Evolutionary conservation across 345 rosid genomes (phyloP), one percentile per base, ranked within the genome.

Genomic region (Aquilaria sinensis): DNA sequence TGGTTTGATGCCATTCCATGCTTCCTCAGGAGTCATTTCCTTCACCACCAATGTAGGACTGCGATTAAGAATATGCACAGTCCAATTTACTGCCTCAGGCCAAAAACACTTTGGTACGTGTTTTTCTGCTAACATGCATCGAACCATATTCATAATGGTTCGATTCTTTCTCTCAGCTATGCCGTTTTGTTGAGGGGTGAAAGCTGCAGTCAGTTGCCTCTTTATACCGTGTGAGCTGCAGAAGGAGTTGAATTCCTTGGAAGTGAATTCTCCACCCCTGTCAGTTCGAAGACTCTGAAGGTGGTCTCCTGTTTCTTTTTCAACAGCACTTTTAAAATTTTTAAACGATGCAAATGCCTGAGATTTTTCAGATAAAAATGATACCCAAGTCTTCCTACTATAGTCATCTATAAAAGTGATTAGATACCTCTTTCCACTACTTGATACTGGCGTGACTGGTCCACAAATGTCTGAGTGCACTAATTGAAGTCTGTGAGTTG

Each of bases 91-190:
- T 5, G 56, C 67, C 41, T 62, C 72, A 10, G 51, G 34, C 67
- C 63, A 69, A 14, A 62, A 50, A 0, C 0, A 8, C 33, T 49
- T 62, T 9, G 72, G 45, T n/a, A 68, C 34, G 0, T 10, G 32
- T 9, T 54, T 55, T 15, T 55, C 46, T 0, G 51, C 31, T 1
- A 68, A 30, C 31, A 68, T 6, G 2, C 47, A 52, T 23, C 43
- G 23, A 31, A 56, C 55, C 53, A 56, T 29, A 9, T 54, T 30
- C 68, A 65, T 46, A 13, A 54, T 8, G 10, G 54, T 65, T 6
- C 55, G 34, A 57, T 65, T 65, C 31, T 48, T 65, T 31, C 69
- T 31, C 43, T 65, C 51, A 12, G 45, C 64, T 10, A 60, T 37
- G 5, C 45, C 45, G 2, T 60, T 60, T 29, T 60, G 34, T 30